Percentiles rank a stretch among this genome's conserved stretches.
These are phyloP conservation scores for Kodamaea hsintzibuensis DNA, from an alignment of 805 yeast genomes.

Conservation along the genomic window DNA sequence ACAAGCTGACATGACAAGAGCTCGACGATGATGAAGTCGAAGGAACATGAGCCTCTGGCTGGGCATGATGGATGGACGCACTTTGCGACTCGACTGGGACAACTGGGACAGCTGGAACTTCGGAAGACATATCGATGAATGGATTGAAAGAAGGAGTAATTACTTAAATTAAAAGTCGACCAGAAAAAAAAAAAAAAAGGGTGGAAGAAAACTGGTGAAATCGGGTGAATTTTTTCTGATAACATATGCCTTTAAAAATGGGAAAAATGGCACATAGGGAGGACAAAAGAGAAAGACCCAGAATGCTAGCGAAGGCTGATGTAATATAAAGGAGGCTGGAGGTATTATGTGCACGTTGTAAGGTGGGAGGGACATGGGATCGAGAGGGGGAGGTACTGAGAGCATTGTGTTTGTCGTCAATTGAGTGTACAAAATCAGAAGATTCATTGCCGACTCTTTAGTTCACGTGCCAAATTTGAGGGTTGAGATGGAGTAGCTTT, in stretches of 20 bases:
- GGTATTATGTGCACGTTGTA: not conserved
- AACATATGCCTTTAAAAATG: not conserved
- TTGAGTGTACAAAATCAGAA: not conserved
- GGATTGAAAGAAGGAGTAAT: conserved; percentile 1
- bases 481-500: not conserved
- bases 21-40: conserved; percentile 1
- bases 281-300: not conserved
- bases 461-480: not conserved
- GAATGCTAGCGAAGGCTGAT: not conserved
- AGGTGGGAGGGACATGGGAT: not conserved
- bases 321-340: not conserved
- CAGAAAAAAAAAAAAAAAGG: not conserved
- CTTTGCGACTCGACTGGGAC: conserved; percentile 9
- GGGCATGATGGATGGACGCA: not conserved
- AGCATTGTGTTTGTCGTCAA: not conserved
- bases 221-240: not conserved
- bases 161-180: not conserved
- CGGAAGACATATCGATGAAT: not conserved
- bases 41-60: conserved; percentile 5
- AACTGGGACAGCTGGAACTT: conserved; percentile 8
- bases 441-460: not conserved
- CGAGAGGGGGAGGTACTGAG: not conserved
- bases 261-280: not conserved
- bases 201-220: conserved; percentile 1
- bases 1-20: conserved; percentile 27